These are phyloP conservation scores for Naganishia randhawae DNA, from an alignment of 768 basidiomycete species.

Conservation along the genomic window DNA sequence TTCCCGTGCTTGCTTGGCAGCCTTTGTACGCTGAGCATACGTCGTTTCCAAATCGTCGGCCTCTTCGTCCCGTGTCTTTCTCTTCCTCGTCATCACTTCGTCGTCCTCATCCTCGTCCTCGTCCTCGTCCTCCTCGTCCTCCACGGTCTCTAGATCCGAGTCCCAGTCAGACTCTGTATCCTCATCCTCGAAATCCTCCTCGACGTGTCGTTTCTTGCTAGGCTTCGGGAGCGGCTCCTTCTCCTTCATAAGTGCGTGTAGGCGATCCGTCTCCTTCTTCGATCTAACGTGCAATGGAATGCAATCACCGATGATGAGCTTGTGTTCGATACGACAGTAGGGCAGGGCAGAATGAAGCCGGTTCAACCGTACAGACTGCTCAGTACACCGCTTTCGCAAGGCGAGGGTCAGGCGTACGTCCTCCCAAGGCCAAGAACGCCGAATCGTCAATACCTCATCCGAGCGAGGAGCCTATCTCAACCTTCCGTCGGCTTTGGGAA, in stretches of 20 bases:
- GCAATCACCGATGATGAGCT: too few relatives aligned
- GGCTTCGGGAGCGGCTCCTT: slow-evolving; percentile 54
- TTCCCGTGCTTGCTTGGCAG: slow-evolving; percentile 36
- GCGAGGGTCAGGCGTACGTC: too few relatives aligned
- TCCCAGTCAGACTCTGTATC: slow-evolving; percentile 33
- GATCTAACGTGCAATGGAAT: slow-evolving; percentile 60
- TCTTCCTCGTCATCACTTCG: slow-evolving; percentile 21
- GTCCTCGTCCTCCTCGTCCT: slow-evolving; percentile 28
- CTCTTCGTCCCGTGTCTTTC: too few relatives aligned
- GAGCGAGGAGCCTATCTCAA: too few relatives aligned
- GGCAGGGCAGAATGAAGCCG: too few relatives aligned
- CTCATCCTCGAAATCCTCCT: slow-evolving; percentile 53
- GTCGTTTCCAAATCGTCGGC: too few relatives aligned
- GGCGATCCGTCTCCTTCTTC: slow-evolving; percentile 71
- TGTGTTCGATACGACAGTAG: too few relatives aligned
- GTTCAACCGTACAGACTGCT: too few relatives aligned
- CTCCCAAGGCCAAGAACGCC: too few relatives aligned
- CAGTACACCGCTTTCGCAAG: too few relatives aligned
- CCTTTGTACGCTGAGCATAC: slow-evolving; percentile 59
- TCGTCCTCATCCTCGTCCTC: slow-evolving; percentile 15
- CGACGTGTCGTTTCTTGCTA: slow-evolving; percentile 56
- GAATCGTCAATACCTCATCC: too few relatives aligned
- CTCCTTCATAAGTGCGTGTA: slow-evolving; percentile 63
- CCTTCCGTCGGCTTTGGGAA: too few relatives aligned
- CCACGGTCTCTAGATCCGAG: slow-evolving; percentile 25